A percentile compares a stretch with the other conserved stretches of the same genome.
Conservation (phyloP, 805 yeast species). For the Ogataea haglerorum region DNA sequence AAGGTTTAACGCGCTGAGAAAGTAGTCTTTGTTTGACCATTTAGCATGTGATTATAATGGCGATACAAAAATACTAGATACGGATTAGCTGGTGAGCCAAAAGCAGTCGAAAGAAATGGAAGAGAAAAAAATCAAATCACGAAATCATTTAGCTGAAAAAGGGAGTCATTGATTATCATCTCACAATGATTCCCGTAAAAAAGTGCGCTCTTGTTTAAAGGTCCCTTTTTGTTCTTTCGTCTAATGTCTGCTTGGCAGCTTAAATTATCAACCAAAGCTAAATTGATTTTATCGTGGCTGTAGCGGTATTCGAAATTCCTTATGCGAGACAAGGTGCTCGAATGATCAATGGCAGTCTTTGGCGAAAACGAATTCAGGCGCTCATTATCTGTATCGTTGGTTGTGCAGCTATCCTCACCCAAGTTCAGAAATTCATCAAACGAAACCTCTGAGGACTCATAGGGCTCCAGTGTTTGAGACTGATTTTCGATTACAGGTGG, state of each 20-base stretch:
- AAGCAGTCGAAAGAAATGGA: slow-evolving; percentile 2
- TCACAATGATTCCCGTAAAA: slow-evolving; percentile 31
- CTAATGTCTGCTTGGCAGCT: neutral
- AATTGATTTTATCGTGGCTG: slow-evolving; percentile 26
- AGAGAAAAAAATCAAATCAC: slow-evolving; percentile 15
- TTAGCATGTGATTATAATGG: too few species aligned
- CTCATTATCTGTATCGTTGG: neutral
- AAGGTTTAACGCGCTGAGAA: slow-evolving; percentile 43
- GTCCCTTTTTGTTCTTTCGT: slow-evolving; percentile 17
- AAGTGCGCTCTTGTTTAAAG: slow-evolving; percentile 31
- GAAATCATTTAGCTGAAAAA: slow-evolving; percentile 23
- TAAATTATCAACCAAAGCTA: slow-evolving; percentile 26
- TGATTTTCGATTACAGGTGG: neutral
- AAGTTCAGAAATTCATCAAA: slow-evolving; percentile 24
- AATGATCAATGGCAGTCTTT: neutral
- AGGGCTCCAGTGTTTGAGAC: neutral
- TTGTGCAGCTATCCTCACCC: slow-evolving; percentile 12
- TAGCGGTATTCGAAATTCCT: slow-evolving; percentile 28
- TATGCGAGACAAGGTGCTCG: slow-evolving; percentile 6
- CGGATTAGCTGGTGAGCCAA: neutral
- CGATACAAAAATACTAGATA: neutral
- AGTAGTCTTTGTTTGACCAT: slow-evolving; percentile 16
- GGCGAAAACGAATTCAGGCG: slow-evolving; percentile 2
- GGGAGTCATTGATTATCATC: slow-evolving; percentile 29
- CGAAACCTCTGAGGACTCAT: slow-evolving; percentile 8